A percentile compares a stretch with the other conserved stretches of the same genome.
Conservation (phyloP, 306 rosid species). For the Dalbergia oliveri region DNA sequence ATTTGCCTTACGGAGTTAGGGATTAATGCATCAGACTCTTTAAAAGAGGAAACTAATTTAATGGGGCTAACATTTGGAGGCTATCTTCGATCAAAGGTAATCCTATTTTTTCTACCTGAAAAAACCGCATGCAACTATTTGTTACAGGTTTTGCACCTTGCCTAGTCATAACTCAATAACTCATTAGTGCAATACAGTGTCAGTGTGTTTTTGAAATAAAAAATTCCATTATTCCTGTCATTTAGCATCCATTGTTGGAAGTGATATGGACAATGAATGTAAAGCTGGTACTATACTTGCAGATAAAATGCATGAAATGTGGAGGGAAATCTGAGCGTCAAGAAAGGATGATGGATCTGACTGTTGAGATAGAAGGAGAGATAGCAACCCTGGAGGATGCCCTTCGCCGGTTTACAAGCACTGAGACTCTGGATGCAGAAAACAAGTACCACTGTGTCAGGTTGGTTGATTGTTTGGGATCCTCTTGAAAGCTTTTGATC, state of each 20-base stretch:
- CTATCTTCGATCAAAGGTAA: constrained; percentile 88
- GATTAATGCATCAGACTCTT: constrained; percentile 51
- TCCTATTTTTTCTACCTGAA: not conserved
- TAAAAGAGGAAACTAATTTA: constrained; percentile 80
- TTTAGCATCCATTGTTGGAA: constrained; percentile 1
- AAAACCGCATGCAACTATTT: not conserved
- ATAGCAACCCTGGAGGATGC: constrained; percentile 87
- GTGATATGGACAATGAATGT: constrained; percentile 36
- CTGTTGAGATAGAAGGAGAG: constrained; percentile 92
- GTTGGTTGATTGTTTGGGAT: constrained; percentile 53
- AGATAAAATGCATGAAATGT: constrained; percentile 90
- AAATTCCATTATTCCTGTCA: not conserved
- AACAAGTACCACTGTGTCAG: constrained; percentile 89
- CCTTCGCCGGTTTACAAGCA: constrained; percentile 69
- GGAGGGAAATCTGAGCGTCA: constrained; percentile 86
- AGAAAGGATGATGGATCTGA: constrained; percentile 93
- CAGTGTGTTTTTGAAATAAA: constrained; percentile 11
- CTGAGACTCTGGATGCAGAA: constrained; percentile 90
- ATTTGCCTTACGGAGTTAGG: constrained; percentile 71
- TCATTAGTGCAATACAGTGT: constrained; percentile 4
- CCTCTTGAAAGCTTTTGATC: constrained; percentile 17
- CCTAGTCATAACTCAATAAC: not conserved
- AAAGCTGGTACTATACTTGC: constrained; percentile 43
- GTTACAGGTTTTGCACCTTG: not conserved
- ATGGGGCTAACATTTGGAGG: constrained; percentile 93